A percentile compares a stretch with the other conserved stretches of the same genome.
phyloP scores from a whole-genome alignment of 805 yeast genomes.

The Zygosaccharomyces gambellarensis region DNA sequence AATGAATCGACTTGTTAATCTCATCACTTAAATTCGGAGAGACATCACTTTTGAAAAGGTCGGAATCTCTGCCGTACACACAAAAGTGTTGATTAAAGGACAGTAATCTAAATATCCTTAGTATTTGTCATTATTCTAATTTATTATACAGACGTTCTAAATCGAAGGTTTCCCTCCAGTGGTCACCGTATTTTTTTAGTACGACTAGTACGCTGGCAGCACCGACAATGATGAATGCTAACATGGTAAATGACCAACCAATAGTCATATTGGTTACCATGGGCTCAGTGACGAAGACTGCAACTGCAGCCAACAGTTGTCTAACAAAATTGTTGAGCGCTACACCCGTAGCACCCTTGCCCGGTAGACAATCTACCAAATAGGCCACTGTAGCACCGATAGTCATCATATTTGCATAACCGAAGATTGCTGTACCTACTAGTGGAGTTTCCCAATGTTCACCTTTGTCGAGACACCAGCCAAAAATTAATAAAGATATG shows the following conservation, averaged over 20 bases:
- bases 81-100: too few relatives aligned
- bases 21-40: too few relatives aligned
- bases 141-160: constrained; percentile 51
- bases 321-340: constrained; percentile 75
- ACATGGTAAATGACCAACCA: constrained; percentile 65
- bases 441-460: constrained; percentile 75
- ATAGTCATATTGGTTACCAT: constrained; percentile 59
- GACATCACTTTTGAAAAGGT: too few relatives aligned
- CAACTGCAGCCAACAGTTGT: constrained; percentile 68
- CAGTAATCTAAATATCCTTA: too few relatives aligned
- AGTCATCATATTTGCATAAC: constrained; percentile 77
- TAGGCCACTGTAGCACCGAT: constrained; percentile 79
- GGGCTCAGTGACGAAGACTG: constrained; percentile 73
- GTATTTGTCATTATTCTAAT: constrained; percentile 21
- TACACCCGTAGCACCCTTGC: constrained; percentile 84
- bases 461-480: constrained; percentile 71
- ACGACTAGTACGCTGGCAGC: constrained; percentile 41
- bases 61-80: too few relatives aligned
- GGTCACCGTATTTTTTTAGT: constrained; percentile 52
- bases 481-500: constrained; percentile 63
- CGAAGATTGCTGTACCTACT: constrained; percentile 76
- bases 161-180: constrained; percentile 61
- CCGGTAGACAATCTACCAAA: constrained; percentile 78
- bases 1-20: too few relatives aligned
- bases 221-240: constrained; percentile 52